phyloP scores from a whole-genome alignment of 148 eudicot species.

The Polygonum maritimum region DNA sequence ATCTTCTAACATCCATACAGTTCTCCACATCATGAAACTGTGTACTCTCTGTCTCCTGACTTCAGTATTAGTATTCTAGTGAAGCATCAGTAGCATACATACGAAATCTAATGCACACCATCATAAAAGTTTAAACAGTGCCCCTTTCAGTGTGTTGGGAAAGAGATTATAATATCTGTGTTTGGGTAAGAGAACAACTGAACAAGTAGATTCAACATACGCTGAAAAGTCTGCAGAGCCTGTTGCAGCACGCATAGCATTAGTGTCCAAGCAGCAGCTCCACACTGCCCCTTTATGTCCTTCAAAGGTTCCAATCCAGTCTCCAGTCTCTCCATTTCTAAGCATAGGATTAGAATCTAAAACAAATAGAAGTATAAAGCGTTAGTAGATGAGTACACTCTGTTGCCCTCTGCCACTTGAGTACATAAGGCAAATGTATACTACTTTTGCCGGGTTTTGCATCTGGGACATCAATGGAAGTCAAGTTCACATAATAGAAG shows the following conservation, averaged over 20 bases:
- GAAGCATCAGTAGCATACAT: neutral
- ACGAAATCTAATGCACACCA: neutral
- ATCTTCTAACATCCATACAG: neutral
- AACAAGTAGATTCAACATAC: constrained; percentile 28
- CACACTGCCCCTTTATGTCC: constrained; percentile 96
- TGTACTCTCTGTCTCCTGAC: neutral
- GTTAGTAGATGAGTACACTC: neutral
- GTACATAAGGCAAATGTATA: neutral
- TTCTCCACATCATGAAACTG: neutral
- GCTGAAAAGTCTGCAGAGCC: constrained; percentile 92
- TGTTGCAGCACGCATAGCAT: constrained; percentile 78
- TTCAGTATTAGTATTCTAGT: neutral
- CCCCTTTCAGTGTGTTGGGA: neutral
- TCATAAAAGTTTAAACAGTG: neutral
- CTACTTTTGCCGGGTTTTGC: neutral
- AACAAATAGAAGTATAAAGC: neutral
- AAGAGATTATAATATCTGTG: too few relatives aligned
- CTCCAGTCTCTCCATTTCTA: constrained; percentile 91
- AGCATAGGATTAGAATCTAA: constrained; percentile 88
- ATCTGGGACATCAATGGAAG: neutral
- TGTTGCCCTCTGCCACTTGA: neutral
- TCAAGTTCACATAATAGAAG: neutral
- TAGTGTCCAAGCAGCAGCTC: constrained; percentile 82
- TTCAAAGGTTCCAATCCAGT: constrained; percentile 91
- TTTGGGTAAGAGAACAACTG: neutral